A percentile compares a stretch with the other conserved stretches of the same genome.
phyloP scores from a whole-genome alignment of 129 eudicot genomes.

The Lonicera japonica region DNA sequence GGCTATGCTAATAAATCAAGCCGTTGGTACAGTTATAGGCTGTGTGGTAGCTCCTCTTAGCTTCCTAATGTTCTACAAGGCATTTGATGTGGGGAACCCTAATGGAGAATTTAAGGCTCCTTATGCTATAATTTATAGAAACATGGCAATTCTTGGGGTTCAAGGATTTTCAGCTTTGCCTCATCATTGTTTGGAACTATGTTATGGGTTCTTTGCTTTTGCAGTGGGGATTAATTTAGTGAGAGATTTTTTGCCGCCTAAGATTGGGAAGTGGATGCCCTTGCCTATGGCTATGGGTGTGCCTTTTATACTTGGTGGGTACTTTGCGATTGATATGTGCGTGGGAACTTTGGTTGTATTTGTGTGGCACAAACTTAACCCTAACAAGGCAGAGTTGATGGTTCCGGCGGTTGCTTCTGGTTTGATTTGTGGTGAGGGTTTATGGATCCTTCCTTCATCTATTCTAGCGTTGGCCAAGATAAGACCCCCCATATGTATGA shows the following conservation, averaged over 20 bases:
- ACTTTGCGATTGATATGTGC: constrained; percentile 80
- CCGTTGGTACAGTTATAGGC: constrained; percentile 74
- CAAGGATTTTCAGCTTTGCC: constrained; percentile 81
- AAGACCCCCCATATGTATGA: constrained; percentile 68
- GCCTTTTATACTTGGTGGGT: constrained; percentile 76
- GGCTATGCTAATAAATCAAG: constrained; percentile 81
- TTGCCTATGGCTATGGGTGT: constrained; percentile 81
- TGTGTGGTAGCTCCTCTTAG: constrained; percentile 65
- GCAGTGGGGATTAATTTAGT: constrained; percentile 58
- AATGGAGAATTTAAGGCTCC: constrained; percentile 84
- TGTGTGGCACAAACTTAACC: constrained; percentile 51
- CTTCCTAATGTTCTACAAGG: constrained; percentile 68
- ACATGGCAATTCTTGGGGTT: constrained; percentile 73
- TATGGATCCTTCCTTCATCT: constrained; percentile 80
- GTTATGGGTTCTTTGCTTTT: constrained; percentile 59
- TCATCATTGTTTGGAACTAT: constrained; percentile 61
- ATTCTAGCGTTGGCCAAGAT: constrained; percentile 60
- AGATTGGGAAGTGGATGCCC: constrained; percentile 77
- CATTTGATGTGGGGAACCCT: constrained; percentile 73
- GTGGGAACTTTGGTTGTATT: constrained; percentile 72
- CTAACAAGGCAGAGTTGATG: constrained; percentile 57
- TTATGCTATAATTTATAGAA: constrained; percentile 65
- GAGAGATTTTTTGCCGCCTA: constrained; percentile 45
- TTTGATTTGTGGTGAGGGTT: constrained; percentile 86
- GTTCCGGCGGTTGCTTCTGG: constrained; percentile 94